Evolutionary conservation across 345 rosid genomes (phyloP).

Genomic region (Sisymbrium irio): DNA sequence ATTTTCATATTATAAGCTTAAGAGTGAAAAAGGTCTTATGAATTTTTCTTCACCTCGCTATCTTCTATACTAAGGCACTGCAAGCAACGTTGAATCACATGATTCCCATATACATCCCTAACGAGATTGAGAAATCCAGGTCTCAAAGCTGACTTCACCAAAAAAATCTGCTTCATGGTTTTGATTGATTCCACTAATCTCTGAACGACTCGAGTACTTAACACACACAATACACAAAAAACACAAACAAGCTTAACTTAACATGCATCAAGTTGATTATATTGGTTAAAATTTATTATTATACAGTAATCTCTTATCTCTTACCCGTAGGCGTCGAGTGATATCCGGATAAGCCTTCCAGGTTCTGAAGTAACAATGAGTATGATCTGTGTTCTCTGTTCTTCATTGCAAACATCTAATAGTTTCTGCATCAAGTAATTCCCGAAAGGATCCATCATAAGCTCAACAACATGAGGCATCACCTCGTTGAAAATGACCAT

Average conservation of each 20-base stretch:
- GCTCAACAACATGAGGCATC: slow-evolving; percentile 48
- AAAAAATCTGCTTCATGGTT: slow-evolving; percentile 48
- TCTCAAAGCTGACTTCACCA: slow-evolving; percentile 47
- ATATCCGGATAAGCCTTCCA: slow-evolving; percentile 40
- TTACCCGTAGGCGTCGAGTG: slow-evolving; percentile 48
- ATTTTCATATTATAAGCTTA: not conserved
- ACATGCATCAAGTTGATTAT: not conserved
- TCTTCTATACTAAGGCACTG: slow-evolving; percentile 51
- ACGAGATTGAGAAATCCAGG: slow-evolving; percentile 56
- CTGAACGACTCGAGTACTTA: slow-evolving; percentile 61
- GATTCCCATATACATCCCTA: slow-evolving; percentile 64
- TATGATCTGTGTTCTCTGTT: slow-evolving; percentile 46
- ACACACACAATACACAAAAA: not conserved
- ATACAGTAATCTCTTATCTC: not conserved
- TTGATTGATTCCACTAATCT: slow-evolving; percentile 55
- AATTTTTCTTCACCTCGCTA: slow-evolving; percentile 37
- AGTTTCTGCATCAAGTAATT: slow-evolving; percentile 55
- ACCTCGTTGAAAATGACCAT: slow-evolving; percentile 41
- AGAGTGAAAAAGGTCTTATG: not conserved
- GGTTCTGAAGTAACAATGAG: slow-evolving; percentile 36
- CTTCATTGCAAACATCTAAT: slow-evolving; percentile 47
- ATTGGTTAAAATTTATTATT: not conserved
- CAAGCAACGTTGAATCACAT: slow-evolving; percentile 70
- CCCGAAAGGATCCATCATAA: slow-evolving; percentile 55
- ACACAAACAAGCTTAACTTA: not conserved